These are phyloP conservation scores for Aureobasidium sp. DNA, from an alignment of 2,329 filamentous ascomycete species.

Conservation along the genomic window DNA sequence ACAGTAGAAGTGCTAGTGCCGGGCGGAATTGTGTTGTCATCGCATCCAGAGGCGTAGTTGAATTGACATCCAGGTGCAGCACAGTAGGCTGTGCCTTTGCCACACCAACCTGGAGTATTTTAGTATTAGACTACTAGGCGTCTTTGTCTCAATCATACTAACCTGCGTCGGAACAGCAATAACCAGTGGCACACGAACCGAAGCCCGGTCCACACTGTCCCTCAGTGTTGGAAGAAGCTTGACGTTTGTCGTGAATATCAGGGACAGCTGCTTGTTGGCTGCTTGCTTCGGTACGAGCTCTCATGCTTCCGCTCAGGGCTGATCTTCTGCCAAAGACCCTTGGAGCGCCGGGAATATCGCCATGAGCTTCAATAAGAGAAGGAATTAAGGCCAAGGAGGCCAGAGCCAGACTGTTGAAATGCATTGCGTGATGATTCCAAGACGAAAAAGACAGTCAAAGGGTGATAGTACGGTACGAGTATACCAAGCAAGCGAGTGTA, in stretches of 20 bases:
- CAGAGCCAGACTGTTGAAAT: conserved; percentile 3
- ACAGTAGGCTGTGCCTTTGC: conserved; percentile 47
- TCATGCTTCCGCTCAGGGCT: background rate
- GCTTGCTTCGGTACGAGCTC: background rate
- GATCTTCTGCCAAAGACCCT: conserved; percentile 1
- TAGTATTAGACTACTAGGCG: background rate
- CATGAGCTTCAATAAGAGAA: background rate
- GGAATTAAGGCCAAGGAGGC: background rate
- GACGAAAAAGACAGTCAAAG: background rate
- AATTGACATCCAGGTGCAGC: conserved; percentile 54
- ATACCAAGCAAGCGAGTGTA: background rate
- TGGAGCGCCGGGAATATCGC: background rate
- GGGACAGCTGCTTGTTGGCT: background rate
- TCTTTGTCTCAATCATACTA: background rate
- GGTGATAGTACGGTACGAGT: background rate
- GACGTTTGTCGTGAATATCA: background rate
- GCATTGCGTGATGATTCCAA: background rate
- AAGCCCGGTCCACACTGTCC: conserved; percentile 1
- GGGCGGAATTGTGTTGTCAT: conserved; percentile 46
- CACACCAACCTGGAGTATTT: conserved; percentile 30
- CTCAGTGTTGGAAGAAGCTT: conserved; percentile 6
- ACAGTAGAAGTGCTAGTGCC: conserved; percentile 48
- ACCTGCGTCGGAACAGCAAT: conserved; percentile 9
- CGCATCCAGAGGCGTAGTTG: conserved; percentile 51
- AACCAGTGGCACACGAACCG: conserved; percentile 7